Evolutionary conservation across 2,329 filamentous ascomycete species (phyloP).

Genomic region (Eutypella sp.): DNA sequence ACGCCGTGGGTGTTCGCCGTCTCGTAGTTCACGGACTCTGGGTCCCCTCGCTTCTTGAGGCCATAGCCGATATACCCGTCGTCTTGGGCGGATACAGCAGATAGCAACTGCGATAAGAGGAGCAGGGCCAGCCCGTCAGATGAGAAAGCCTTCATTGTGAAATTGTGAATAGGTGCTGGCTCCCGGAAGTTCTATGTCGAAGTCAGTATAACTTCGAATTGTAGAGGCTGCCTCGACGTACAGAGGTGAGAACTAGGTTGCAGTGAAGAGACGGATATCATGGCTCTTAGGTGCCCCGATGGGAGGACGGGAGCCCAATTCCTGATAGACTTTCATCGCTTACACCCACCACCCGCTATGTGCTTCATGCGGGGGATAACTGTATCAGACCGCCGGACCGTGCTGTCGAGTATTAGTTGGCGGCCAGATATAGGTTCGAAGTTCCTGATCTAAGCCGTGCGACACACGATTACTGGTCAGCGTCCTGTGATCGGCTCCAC

Average conservation of each 20-base stretch:
- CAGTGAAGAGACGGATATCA: neutral
- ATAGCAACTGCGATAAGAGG: constrained; percentile 19
- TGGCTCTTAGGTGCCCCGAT: neutral
- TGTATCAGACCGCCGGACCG: neutral
- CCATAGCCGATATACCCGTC: constrained; percentile 53
- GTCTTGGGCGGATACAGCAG: constrained; percentile 15
- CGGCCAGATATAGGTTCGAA: neutral
- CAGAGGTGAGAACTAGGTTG: neutral
- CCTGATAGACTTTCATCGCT: too few species aligned
- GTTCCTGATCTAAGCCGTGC: neutral
- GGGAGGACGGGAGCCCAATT: too few species aligned
- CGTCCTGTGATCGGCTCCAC: neutral
- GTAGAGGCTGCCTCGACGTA: neutral
- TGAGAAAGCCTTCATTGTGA: constrained; percentile 18
- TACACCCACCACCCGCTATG: too few species aligned
- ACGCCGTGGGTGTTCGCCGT: constrained; percentile 46
- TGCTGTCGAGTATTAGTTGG: neutral
- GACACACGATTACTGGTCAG: neutral
- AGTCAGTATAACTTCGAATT: constrained; percentile 13
- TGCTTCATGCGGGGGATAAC: constrained; percentile 1
- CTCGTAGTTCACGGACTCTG: constrained; percentile 47
- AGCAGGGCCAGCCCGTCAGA: constrained; percentile 21
- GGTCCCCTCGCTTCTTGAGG: constrained; percentile 45
- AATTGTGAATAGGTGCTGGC: constrained; percentile 1
- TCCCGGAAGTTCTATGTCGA: constrained; percentile 21